Conservation (phyloP, 2,329 filamentous ascomycete genomes). For the Trichoderma simmonsii region DNA sequence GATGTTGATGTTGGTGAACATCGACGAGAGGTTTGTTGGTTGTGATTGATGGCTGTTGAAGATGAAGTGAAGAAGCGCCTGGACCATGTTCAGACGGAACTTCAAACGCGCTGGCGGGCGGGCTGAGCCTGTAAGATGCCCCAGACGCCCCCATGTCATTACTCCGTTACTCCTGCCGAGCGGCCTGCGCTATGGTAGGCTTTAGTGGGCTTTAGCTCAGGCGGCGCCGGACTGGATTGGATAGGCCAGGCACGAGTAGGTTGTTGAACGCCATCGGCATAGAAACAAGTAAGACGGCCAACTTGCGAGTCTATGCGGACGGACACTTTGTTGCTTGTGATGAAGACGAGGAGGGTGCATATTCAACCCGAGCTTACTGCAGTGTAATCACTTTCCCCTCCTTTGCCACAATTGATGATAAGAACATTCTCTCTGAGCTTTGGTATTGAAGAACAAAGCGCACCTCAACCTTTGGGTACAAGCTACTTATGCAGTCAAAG, state of each 20-base stretch:
- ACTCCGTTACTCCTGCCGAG: neutral
- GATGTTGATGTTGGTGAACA: neutral
- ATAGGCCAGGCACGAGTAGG: neutral
- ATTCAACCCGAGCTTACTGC: neutral
- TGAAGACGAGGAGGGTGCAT: neutral
- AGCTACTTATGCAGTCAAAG: neutral
- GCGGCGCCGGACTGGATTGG: neutral
- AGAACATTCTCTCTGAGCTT: neutral
- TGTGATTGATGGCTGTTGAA: neutral
- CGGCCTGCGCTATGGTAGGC: neutral
- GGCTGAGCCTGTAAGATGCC: conserved; percentile 1
- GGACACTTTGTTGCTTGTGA: neutral
- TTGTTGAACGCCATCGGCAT: neutral
- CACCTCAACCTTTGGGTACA: neutral
- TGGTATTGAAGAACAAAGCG: neutral
- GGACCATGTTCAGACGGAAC: neutral
- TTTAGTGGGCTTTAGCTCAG: conserved; percentile 1
- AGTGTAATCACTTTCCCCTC: neutral
- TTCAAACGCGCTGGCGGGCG: neutral
- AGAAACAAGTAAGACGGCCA: neutral
- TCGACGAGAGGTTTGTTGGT: neutral
- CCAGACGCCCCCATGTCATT: neutral
- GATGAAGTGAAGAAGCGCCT: neutral
- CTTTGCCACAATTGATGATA: neutral
- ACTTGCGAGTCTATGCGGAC: neutral